Evolutionary conservation across 108 stramenopile species (phyloP).

Genomic region (Conticribra guillardii): DNA sequence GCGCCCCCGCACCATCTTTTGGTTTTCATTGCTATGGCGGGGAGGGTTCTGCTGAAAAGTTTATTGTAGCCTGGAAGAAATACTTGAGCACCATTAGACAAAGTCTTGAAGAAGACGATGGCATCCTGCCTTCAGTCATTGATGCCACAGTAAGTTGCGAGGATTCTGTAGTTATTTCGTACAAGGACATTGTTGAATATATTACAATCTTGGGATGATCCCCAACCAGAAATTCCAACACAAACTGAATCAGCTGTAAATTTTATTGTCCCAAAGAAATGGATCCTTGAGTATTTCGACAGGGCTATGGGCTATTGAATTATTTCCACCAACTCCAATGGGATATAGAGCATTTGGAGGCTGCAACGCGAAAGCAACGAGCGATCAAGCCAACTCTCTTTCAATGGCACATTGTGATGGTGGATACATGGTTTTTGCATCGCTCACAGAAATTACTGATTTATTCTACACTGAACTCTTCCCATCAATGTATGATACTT

Average conservation of each 20-base stretch:
- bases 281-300: too few relatives aligned
- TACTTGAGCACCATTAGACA: background rate
- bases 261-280: too few relatives aligned
- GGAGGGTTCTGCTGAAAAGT: background rate
- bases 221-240: too few relatives aligned
- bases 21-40: conserved; percentile 7
- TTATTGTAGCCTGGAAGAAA: conserved; percentile 1
- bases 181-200: too few relatives aligned
- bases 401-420: conserved; percentile 28
- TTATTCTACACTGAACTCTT: conserved; percentile 6
- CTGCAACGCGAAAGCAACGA: background rate
- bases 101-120: background rate
- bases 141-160: background rate
- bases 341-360: conserved; percentile 22
- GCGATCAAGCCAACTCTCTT: conserved; percentile 29
- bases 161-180: background rate
- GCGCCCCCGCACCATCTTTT: background rate
- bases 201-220: too few relatives aligned
- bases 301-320: too few relatives aligned
- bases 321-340: too few relatives aligned
- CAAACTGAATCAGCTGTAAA: too few relatives aligned
- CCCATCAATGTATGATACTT: conserved; percentile 31
- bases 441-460: background rate
- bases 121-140: background rate
- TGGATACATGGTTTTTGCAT: conserved; percentile 1